Conservation (phyloP, 768 basidiomycete species). For the Tulasnella sp. region DNA sequence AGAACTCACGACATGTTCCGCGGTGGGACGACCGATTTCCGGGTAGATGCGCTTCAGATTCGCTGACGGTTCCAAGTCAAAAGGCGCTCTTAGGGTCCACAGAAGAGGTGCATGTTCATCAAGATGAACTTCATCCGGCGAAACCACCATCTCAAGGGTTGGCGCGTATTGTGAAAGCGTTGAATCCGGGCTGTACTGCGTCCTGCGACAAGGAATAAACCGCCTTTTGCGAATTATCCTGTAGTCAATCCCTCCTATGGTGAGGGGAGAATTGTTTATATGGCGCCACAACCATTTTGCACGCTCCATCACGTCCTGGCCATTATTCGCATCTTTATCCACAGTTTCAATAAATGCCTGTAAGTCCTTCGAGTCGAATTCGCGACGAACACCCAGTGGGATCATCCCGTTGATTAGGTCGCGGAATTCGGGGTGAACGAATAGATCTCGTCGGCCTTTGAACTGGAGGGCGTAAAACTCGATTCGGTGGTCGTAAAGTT, state of each 20-base stretch:
- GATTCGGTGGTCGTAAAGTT: not conserved
- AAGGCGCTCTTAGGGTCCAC: constrained; percentile 22
- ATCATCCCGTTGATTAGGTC: not conserved
- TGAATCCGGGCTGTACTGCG: not conserved
- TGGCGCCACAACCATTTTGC: not conserved
- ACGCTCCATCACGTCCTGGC: not conserved
- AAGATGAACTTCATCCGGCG: not conserved
- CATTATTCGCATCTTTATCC: not conserved
- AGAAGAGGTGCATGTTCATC: not conserved
- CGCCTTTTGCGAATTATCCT: not conserved
- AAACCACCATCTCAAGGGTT: not conserved
- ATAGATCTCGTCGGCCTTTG: not conserved
- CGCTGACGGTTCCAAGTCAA: not conserved
- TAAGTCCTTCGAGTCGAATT: not conserved
- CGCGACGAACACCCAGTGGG: not conserved
- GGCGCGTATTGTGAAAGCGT: not conserved
- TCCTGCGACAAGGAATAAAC: not conserved
- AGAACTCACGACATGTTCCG: constrained; percentile 13
- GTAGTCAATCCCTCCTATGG: not conserved
- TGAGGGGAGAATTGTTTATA: not conserved
- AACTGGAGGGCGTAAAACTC: not conserved
- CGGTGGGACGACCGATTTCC: constrained; percentile 4
- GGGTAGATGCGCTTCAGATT: not conserved
- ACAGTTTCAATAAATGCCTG: not conserved
- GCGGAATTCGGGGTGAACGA: not conserved